Conservation (phyloP, 768 basidiomycete genomes). For the Macrolepiota dolichaula region DNA sequence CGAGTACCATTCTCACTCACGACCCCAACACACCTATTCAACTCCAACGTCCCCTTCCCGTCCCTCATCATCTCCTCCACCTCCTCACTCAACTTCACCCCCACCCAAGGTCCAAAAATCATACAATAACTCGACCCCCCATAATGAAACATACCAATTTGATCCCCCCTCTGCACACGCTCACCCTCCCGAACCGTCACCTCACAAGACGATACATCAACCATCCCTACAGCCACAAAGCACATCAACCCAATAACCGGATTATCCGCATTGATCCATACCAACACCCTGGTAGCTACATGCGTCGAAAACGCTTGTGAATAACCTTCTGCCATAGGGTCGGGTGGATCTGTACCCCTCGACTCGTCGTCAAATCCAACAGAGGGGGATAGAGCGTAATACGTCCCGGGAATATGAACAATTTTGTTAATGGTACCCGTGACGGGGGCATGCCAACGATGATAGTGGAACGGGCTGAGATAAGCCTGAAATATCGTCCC, state of each 20-base stretch:
- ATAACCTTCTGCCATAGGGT: constrained; percentile 14
- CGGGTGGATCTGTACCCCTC: constrained; percentile 14
- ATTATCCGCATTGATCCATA: constrained; percentile 55
- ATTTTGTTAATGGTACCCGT: constrained; percentile 37
- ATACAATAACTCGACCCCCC: constrained; percentile 50
- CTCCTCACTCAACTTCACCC: background rate
- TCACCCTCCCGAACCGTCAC: constrained; percentile 44
- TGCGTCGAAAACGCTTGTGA: constrained; percentile 40
- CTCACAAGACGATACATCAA: constrained; percentile 61
- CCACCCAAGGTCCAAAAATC: background rate
- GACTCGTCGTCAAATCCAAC: constrained; percentile 16
- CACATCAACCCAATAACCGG: constrained; percentile 51
- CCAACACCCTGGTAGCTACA: constrained; percentile 45
- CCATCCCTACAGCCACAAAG: constrained; percentile 58
- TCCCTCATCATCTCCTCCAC: background rate
- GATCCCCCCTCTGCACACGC: constrained; percentile 46
- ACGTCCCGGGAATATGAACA: constrained; percentile 46
- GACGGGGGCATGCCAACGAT: constrained; percentile 63
- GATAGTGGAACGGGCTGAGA: constrained; percentile 51
- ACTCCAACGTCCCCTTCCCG: no score
- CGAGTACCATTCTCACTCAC: no score
- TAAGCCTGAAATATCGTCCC: constrained; percentile 58
- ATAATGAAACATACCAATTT: constrained; percentile 64
- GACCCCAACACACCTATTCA: no score
- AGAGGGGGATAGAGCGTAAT: constrained; percentile 37